These are phyloP conservation scores for Selaginella moellendorffii DNA, from an alignment of 75 land plant species.

Conservation along the genomic window DNA sequence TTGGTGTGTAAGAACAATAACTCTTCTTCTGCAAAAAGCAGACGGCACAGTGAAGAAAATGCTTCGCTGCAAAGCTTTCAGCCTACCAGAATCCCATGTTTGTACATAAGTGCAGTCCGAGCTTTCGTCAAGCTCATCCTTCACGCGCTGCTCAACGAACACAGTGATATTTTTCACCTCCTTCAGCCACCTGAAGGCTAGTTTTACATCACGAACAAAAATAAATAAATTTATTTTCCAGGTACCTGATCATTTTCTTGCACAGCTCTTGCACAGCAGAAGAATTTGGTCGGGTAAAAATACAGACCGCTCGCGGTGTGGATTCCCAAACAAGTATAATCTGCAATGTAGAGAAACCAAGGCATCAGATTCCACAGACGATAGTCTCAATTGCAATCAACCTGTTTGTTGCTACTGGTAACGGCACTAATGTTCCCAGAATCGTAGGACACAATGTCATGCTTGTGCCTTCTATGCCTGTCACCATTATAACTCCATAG, in stretches of 20 bases:
- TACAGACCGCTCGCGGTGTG: slow-evolving; percentile 67
- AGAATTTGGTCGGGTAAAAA: slow-evolving; percentile 81
- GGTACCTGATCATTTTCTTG: slow-evolving; percentile 80
- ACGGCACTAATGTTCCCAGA: slow-evolving; percentile 76
- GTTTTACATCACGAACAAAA: too few relatives aligned
- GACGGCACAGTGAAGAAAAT: not conserved
- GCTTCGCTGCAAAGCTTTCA: too few relatives aligned
- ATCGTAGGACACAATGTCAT: slow-evolving; percentile 88
- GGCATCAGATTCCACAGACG: too few relatives aligned
- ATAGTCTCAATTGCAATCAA: too few relatives aligned
- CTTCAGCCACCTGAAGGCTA: slow-evolving; percentile 61
- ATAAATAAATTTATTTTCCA: too few relatives aligned
- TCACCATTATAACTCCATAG: slow-evolving; percentile 61
- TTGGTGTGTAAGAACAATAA: slow-evolving; percentile 41
- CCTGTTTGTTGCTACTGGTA: slow-evolving; percentile 85
- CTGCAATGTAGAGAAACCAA: not conserved
- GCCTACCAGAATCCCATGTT: slow-evolving; percentile 80
- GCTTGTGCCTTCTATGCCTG: slow-evolving; percentile 58
- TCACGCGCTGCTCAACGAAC: slow-evolving; percentile 65
- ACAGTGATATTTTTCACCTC: slow-evolving; percentile 35
- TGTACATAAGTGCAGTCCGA: slow-evolving; percentile 49
- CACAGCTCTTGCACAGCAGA: slow-evolving; percentile 46
- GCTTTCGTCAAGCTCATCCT: slow-evolving; percentile 49
- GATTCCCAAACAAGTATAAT: slow-evolving; percentile 63
- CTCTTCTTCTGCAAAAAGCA: slow-evolving; percentile 45